Evolutionary conservation across 306 rosid genomes (phyloP).

Genomic region (Argentina anserina): DNA sequence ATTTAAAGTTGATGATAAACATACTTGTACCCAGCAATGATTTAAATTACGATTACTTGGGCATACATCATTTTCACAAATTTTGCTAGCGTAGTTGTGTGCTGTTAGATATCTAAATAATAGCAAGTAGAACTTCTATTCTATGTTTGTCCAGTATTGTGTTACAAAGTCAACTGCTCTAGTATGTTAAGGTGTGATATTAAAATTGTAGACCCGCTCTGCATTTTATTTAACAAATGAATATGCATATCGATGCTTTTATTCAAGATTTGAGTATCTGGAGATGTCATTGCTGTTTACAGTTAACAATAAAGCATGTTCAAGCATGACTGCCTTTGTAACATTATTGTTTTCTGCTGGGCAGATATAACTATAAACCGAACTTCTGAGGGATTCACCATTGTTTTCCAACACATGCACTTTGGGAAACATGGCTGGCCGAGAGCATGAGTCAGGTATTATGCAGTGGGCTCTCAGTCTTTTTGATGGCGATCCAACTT

Average conservation of each 20-base stretch:
- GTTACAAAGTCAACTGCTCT: background rate
- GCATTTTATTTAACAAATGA: too few species aligned
- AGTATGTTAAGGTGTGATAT: background rate
- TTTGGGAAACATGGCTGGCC: conserved; percentile 45
- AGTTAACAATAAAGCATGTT: background rate
- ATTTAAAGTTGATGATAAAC: background rate
- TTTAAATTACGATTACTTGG: background rate
- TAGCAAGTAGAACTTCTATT: background rate
- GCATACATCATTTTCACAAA: background rate
- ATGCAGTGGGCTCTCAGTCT: conserved; percentile 63
- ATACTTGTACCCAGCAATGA: background rate
- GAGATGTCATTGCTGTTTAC: background rate
- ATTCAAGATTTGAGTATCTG: background rate
- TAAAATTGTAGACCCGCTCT: background rate
- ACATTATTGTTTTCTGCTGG: conserved; percentile 12
- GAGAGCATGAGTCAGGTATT: conserved; percentile 60
- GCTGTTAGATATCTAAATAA: conserved; percentile 4
- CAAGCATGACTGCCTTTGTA: background rate
- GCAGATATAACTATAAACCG: conserved; percentile 13
- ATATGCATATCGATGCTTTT: background rate
- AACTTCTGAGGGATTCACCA: conserved; percentile 18
- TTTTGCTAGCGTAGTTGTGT: background rate
- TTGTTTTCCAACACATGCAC: background rate
- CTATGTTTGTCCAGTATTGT: background rate
- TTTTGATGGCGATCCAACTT: conserved; percentile 44